A percentile compares a stretch with the other conserved stretches of the same genome.
These are phyloP conservation scores for Pythium aristosporum DNA, from an alignment of 352 stramenopile species.

Conservation along the genomic window DNA sequence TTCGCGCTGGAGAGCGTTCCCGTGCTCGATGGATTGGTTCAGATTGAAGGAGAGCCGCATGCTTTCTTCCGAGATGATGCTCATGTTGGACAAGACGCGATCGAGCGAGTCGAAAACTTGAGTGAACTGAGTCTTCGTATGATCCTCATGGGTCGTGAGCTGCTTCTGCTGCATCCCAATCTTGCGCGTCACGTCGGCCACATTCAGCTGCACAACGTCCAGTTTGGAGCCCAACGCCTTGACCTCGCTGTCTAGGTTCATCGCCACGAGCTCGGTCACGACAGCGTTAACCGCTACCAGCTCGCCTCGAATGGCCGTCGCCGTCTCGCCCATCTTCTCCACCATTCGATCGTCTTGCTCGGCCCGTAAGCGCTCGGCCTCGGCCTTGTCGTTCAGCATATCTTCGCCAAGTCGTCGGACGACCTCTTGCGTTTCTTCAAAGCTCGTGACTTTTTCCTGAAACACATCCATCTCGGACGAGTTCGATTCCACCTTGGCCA, in stretches of 20 bases:
- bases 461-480: constrained; percentile 31
- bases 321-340: constrained; percentile 59
- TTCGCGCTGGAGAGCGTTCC: constrained; percentile 45
- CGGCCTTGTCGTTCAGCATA: constrained; percentile 37
- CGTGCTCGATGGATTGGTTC: constrained; percentile 50
- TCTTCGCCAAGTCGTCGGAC: constrained; percentile 42
- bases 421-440: constrained; percentile 58
- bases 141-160: constrained; percentile 43
- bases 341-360: constrained; percentile 53
- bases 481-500: constrained; percentile 41
- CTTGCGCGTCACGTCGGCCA: constrained; percentile 57
- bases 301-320: constrained; percentile 45
- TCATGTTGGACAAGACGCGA: constrained; percentile 60
- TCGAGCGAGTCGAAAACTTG: constrained; percentile 71
- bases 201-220: constrained; percentile 53
- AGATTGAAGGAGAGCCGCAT: constrained; percentile 70
- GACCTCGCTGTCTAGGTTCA: constrained; percentile 62
- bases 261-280: constrained; percentile 53
- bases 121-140: constrained; percentile 58
- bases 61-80: constrained; percentile 68
- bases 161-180: constrained; percentile 62
- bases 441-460: constrained; percentile 47
- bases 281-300: constrained; percentile 46
- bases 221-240: constrained; percentile 49
- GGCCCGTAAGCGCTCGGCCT: constrained; percentile 43